Base-by-base conservation (phyloP, 2,329 filamentous ascomycete species). In the Gnomoniopsis sp. region DNA sequence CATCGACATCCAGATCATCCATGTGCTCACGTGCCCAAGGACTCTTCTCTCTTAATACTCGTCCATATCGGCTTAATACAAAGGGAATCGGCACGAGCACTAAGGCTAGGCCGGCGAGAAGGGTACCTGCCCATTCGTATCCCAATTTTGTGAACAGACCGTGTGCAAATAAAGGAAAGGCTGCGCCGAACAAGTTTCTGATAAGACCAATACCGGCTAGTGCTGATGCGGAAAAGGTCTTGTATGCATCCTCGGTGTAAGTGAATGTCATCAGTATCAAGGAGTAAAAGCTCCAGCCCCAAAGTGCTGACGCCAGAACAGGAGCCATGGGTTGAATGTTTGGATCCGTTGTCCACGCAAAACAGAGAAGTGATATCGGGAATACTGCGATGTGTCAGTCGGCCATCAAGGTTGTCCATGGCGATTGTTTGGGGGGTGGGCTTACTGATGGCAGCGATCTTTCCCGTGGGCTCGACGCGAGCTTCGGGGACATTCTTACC, bases 261-360 rank as follows among this genome's bases (percentile, higher is more conserved):
- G 74, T 77, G 38, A 79, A 72, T 1, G 77, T 77, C 71, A 78
- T 79, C 3, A 81, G 69, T 49, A 80, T 80, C 0, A 82, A 70
- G 1, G 75, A 76, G 54, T 80, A 79, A 62, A 81, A 80, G 4
- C 73, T 76, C 69, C 76, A 79, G 0, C 79, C 80, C 68, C 80
- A 81, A 19, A 80, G 74, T 0, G 74, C 71, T 0, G 76, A 77
- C 2, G 77, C 79, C 15, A 82, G 65, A 4, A 82, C 76, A 0
- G 80, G 78, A 3, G 80, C 73, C 53, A 82, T 72, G 60, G 70
- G 75, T n/a, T 74, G 72, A 10, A 72, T 64, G 6, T 58, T 64
- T 7, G 64, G 58, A 19, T 65, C 66, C 1, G 66, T 68, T 1
- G 71, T 70, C 70, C 72, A 65, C 41, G 72, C 74, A 67, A 66